phyloP scores from a whole-genome alignment of 2,329 filamentous ascomycete species.

The Curvularia hawaiiensis region DNA sequence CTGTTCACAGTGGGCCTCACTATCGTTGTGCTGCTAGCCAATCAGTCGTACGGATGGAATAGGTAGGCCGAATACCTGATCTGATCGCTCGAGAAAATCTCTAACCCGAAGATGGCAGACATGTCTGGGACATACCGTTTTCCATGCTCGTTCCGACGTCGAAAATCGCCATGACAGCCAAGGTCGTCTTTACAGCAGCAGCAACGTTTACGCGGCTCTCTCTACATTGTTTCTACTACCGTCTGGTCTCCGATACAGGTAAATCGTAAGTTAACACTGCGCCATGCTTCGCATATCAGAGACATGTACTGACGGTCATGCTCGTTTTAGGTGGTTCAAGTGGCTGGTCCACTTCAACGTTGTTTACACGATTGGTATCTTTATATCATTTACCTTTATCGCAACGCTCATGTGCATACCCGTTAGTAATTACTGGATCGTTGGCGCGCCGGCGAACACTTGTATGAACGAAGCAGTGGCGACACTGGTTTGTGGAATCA shows the following conservation, averaged over 20 bases:
- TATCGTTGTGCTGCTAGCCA: slow-evolving; percentile 49
- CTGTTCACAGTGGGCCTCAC: slow-evolving; percentile 48
- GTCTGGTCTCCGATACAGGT: slow-evolving; percentile 51
- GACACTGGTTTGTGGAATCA: slow-evolving; percentile 49
- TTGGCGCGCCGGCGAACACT: slow-evolving; percentile 35
- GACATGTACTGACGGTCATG: not conserved
- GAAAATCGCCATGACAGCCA: slow-evolving; percentile 51
- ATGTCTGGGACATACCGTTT: slow-evolving; percentile 51
- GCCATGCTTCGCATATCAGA: too few relatives aligned
- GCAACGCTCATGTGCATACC: slow-evolving; percentile 51
- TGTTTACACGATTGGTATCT: slow-evolving; percentile 44
- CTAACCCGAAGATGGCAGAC: slow-evolving; percentile 33
- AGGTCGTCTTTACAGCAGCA: slow-evolving; percentile 50
- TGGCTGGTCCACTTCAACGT: slow-evolving; percentile 49
- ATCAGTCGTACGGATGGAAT: slow-evolving; percentile 49
- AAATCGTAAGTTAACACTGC: slow-evolving; percentile 4
- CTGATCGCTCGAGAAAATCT: not conserved
- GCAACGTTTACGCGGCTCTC: slow-evolving; percentile 52
- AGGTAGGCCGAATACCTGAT: not conserved
- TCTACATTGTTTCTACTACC: slow-evolving; percentile 54
- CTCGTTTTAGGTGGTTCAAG: slow-evolving; percentile 38
- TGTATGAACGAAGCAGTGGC: slow-evolving; percentile 51
- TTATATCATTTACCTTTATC: slow-evolving; percentile 45
- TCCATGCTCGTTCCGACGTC: slow-evolving; percentile 23
- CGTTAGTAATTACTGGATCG: slow-evolving; percentile 50